These are phyloP conservation scores for Nitzschia sp. DNA, from an alignment of 108 stramenopile species.

Conservation along the genomic window DNA sequence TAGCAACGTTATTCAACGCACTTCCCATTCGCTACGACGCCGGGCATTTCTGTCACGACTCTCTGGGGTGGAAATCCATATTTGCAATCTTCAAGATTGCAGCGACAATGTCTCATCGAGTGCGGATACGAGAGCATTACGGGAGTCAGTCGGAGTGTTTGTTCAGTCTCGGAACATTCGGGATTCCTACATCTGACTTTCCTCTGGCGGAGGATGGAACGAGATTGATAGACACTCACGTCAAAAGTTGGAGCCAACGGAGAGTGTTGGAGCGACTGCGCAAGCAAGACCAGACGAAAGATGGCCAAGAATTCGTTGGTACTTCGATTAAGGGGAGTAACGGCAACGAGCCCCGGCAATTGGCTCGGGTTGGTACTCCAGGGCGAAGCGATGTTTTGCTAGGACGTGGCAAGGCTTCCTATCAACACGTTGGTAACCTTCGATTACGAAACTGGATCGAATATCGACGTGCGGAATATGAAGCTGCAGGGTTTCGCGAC, in stretches of 20 bases:
- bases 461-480: not conserved
- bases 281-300: not conserved
- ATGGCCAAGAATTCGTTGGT: no score
- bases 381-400: constrained; percentile 14
- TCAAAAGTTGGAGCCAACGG: not conserved
- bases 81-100: constrained; percentile 8
- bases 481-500: constrained; percentile 3
- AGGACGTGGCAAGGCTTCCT: constrained; percentile 20
- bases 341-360: not conserved
- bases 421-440: constrained; percentile 29
- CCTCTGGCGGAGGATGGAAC: not conserved
- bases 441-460: constrained; percentile 22
- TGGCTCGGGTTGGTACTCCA: constrained; percentile 7
- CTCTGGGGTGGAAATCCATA: not conserved
- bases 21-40: constrained; percentile 11
- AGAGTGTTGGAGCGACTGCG: not conserved
- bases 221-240: not conserved
- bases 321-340: not conserved
- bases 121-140: constrained; percentile 20
- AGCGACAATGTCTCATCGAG: not conserved
- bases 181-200: constrained; percentile 10
- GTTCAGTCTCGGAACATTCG: not conserved
- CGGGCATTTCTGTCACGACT: constrained; percentile 20
- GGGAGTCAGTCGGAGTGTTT: constrained; percentile 5
- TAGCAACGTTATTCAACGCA: not conserved